Base-by-base conservation (phyloP, 495 filamentous ascomycete genomes). In the Melanomma pulvis-pyrius region DNA sequence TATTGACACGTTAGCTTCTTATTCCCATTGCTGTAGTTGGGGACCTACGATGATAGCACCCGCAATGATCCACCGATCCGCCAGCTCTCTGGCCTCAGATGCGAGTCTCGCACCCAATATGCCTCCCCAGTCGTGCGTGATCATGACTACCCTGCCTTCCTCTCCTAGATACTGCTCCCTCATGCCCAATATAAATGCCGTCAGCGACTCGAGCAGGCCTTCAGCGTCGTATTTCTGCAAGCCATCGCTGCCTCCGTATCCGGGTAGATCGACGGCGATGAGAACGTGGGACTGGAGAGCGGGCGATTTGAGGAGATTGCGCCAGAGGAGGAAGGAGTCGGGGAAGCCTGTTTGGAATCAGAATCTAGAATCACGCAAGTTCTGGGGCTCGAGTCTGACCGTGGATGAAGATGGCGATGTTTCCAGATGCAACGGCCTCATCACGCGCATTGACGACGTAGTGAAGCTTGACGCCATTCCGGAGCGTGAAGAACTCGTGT, bases 101-200 rank as follows among this genome's bases (percentile, higher is more conserved):
- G 84, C 84, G 22, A 87, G 78, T 34, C 84, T 76, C 72, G 78
- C 82, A 5, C 77, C 75, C 19, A 86, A 67, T 21, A 82, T 61
- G 60, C 79, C 82, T 12, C 84, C 84, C 84, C 84, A 87, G 57
- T 87, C 84, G 75, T 87, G 84, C 1, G 67, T 78, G 24, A 85
- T 82, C 39, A 86, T 74, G 21, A 85, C 73, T 1, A 81, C 77
- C 50, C 66, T 74, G 46, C 77, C 77, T 7, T 28, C 39, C 11
- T 39, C 58, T 21, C 60, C 12, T 2, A 74, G 58, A 69, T 84
- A 86, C 53, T 74, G 68, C 17, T 71, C 71, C 47, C 82, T 72
- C 56, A 87, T 76, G 0, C 75, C 73, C 17, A 82, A 60, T 48
- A 86, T 78, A 61, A 83, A 81, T 48, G 80, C 79, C 0, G 79